These are phyloP conservation scores for Fusarium sp. DNA, from an alignment of 2,329 filamentous ascomycete species.

Conservation along the genomic window DNA sequence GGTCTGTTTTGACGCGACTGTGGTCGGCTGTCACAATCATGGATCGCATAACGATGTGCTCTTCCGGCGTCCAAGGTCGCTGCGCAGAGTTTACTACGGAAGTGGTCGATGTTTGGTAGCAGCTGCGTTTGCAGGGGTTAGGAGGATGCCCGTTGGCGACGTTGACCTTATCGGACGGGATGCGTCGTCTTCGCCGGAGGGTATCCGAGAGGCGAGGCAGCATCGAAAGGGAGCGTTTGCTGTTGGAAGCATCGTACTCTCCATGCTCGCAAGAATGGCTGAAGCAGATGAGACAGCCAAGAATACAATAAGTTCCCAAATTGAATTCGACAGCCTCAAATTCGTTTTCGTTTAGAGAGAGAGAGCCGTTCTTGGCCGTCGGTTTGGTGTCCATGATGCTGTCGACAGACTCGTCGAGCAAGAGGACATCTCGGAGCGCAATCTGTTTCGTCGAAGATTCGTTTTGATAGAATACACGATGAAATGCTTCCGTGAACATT, in stretches of 20 bases:
- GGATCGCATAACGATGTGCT: slow-evolving; percentile 58
- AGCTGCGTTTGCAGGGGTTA: slow-evolving; percentile 52
- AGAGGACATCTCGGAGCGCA: slow-evolving; percentile 61
- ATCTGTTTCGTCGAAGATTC: slow-evolving; percentile 52
- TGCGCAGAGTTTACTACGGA: background rate
- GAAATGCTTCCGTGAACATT: slow-evolving; percentile 66
- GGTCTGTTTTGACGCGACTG: slow-evolving; percentile 52
- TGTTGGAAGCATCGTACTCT: slow-evolving; percentile 63
- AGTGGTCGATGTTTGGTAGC: slow-evolving; percentile 49
- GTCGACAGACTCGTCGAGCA: slow-evolving; percentile 64
- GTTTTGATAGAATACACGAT: slow-evolving; percentile 59
- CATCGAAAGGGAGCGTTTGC: slow-evolving; percentile 64
- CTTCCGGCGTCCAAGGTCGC: slow-evolving; percentile 59
- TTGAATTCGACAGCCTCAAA: slow-evolving; percentile 57
- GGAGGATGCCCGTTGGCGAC: slow-evolving; percentile 20
- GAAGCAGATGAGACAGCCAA: slow-evolving; percentile 67
- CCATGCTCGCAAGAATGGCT: slow-evolving; percentile 70
- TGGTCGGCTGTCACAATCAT: slow-evolving; percentile 55
- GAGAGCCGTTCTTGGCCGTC: slow-evolving; percentile 56
- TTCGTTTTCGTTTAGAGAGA: slow-evolving; percentile 47
- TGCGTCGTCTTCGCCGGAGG: slow-evolving; percentile 41
- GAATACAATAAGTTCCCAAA: slow-evolving; percentile 63
- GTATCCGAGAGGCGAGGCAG: slow-evolving; percentile 47
- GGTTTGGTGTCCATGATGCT: slow-evolving; percentile 64
- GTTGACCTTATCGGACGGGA: background rate